Evolutionary conservation across 768 basidiomycete genomes (phyloP), one percentile per base, ranked within the genome.

Genomic region (Rhizopogon vesiculosus): DNA sequence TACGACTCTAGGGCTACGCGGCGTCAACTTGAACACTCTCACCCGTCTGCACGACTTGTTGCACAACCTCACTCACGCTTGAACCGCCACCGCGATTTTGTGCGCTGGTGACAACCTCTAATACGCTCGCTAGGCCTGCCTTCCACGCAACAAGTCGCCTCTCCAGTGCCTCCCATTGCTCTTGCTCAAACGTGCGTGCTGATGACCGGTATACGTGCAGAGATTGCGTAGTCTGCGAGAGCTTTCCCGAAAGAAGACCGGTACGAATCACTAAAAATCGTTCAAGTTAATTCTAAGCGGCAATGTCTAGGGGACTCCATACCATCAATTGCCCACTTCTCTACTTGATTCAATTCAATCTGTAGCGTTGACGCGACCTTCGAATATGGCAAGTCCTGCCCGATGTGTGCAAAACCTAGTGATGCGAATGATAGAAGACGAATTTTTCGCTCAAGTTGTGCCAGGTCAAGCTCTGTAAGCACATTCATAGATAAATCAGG

Each of bases 321-420:
- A 92, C 91, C 86, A 71, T 93, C 90, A 59, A 94, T 93, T 41
- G 85, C 84, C 90, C 91, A 93, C 63, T 81, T 85, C 68, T 94
- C 93, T 29, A 94, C 90, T 56, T 89, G 76, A 25, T 79, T 73
- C 19, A 69, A 57, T 25, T 84, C 78, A 7, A 91, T 82, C 59
- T 89, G 81, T 43, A 94, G 71, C 12, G 81, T 76, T 29, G 82
- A 75, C 1, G 86, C 85, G 39, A 95, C 82, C 62, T 78, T 80
- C 9, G 81, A 67, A 68, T 94, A 94, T 0, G 86, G 71, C 13
- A 95, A 75, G 61, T 86, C 84, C 45, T 82, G 81, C 8, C 90
- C 89, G 35, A 91, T 78, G 64, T 90, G 80, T 60, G 86, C 76
- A 66, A 88, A 86, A n/a, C 84, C 87, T 33, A 93, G 78, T 0